Conservation (phyloP, 805 yeast species). For the Blastobotrys parvus region DNA sequence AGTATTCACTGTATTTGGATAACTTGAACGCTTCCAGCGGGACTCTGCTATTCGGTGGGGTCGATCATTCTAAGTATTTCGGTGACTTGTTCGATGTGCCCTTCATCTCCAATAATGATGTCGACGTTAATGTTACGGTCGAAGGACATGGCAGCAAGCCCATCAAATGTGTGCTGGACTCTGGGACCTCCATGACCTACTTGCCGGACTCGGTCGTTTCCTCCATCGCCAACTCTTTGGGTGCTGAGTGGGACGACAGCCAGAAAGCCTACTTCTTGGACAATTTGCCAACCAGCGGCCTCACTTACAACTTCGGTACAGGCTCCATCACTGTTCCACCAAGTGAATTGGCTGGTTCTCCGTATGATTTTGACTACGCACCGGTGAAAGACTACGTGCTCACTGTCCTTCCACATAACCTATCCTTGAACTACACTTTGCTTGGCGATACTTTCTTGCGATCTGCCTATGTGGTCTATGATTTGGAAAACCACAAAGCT, state of each 20-base stretch:
- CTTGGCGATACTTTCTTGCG: conserved; percentile 50
- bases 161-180: conserved; percentile 32
- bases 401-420: too few relatives aligned
- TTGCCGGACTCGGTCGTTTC: conserved; percentile 30
- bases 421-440: too few relatives aligned
- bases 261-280: conserved; percentile 4
- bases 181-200: conserved; percentile 43
- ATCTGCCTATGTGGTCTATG: conserved; percentile 46
- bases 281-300: not conserved
- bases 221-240: conserved; percentile 25
- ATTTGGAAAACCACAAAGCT: conserved; percentile 41
- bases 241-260: conserved; percentile 20
- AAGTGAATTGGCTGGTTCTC: conserved; percentile 18
- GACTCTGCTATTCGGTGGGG: conserved; percentile 38
- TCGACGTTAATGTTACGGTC: conserved; percentile 16
- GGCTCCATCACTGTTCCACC: conserved; percentile 18
- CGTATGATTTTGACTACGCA: too few relatives aligned
- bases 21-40: conserved; percentile 23
- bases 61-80: conserved; percentile 34
- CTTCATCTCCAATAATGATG: conserved; percentile 28
- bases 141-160: conserved; percentile 32
- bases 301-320: conserved; percentile 16
- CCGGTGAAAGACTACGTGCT: too few relatives aligned
- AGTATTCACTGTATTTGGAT: conserved; percentile 57
- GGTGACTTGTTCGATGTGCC: conserved; percentile 36